These are phyloP conservation scores for Eucalyptus pauciflora DNA, from an alignment of 345 rosid species.

Conservation along the genomic window DNA sequence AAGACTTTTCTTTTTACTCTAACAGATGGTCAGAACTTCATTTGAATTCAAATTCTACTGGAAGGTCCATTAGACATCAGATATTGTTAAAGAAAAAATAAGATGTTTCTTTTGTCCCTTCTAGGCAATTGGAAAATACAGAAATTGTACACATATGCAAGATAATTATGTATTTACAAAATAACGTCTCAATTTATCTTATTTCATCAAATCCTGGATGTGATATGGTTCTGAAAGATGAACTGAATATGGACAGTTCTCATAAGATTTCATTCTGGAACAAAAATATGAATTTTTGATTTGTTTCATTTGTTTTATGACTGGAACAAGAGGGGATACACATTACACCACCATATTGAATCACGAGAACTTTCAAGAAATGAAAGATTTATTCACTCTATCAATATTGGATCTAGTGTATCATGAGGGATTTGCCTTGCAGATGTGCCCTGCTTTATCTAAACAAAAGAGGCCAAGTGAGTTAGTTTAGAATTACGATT, in stretches of 20 bases:
- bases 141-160: no score
- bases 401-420: no score
- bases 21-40: not conserved
- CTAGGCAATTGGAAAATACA: not conserved
- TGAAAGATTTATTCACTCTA: no score
- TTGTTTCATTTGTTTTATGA: not conserved
- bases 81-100: not conserved
- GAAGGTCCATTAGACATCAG: rapidly evolving
- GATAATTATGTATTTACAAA: not conserved
- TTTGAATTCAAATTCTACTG: not conserved
- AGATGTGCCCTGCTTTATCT: not conserved
- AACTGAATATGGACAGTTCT: not conserved
- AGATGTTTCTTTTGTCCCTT: not conserved
- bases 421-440: not conserved
- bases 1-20: not conserved
- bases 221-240: not conserved
- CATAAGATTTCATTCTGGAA: not conserved
- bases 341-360: rapidly evolving
- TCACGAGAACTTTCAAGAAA: no score
- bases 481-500: not conserved
- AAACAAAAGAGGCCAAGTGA: not conserved
- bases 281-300: not conserved
- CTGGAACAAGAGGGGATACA: not conserved
- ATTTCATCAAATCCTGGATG: not conserved
- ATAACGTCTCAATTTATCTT: not conserved